Base-by-base conservation (phyloP, 306 rosid species). In the Prinsepia uniflora region DNA sequence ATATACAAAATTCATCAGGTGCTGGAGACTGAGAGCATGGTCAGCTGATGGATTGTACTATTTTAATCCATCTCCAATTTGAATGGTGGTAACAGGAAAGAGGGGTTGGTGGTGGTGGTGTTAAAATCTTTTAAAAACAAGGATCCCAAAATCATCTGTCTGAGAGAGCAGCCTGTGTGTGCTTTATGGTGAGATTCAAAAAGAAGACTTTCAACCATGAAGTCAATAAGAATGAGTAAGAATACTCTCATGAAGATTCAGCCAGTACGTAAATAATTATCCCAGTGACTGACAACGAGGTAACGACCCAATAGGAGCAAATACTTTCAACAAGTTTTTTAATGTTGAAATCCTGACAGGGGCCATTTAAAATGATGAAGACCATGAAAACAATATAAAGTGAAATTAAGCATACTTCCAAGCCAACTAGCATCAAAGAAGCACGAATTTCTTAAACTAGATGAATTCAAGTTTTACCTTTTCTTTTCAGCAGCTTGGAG, bases 401-500 rank as follows among this genome's bases (percentile, higher is more conserved):
- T 72, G 24, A 39, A 50, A 40, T n/a, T 11, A 68, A 40, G 59
- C 34, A 53, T 53, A 12, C 6, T 58, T 2, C 30, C 8, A 62
- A 39, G 30, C 42, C 50, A 39, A 67, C 14, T 30, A 18, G 10
- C 54, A 71, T 60, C 30, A 47, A 34, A 46, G 11, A 24, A n/a
- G 39, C 13, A 15, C 8, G 42, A 43, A 18, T 15, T 57, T 57
- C 63, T 5, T 9, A 55, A 30, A 12, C 19, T 12, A 42, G 5
- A 30, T 18, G 42, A 63, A 11, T 10, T 7, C 1, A 58, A 20
- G 40, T 61, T 70, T 68, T 50, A 89, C 98, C 97, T 90, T 78
- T 94, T 94, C 84, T 83, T 93, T 70, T 89, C 92, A 65, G 98
- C 97, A 63, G 96, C 98, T 79, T 84, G 90, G 75, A 94, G 87